Percentiles rank a stretch among this genome's conserved stretches.
Conservation (phyloP, 768 basidiomycete species). For the Hygrocybe coccinea region DNA sequence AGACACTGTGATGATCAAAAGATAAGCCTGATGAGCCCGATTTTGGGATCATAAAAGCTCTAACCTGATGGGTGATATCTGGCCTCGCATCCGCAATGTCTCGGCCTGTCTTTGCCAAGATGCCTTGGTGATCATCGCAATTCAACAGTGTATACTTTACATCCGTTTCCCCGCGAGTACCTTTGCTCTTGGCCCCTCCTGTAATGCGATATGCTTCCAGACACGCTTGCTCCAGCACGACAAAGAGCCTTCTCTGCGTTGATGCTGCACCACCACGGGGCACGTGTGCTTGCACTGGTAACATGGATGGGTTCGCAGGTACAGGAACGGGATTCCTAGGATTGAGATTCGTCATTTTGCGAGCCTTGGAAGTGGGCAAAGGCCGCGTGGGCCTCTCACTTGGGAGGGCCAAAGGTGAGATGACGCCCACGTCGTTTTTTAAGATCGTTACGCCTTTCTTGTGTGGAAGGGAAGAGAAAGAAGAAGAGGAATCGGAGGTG, state of each 20-base stretch:
- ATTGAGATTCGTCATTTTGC: conserved; percentile 43
- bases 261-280: conserved; percentile 50
- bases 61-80: conserved; percentile 96
- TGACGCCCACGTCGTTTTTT: too few species aligned
- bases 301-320: conserved; percentile 68
- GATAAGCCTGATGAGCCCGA: not conserved
- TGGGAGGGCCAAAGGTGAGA: conserved; percentile 15
- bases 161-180: conserved; percentile 59
- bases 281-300: conserved; percentile 79
- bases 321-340: conserved; percentile 43
- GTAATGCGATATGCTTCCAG: conserved; percentile 89
- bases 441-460: not conserved
- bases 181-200: conserved; percentile 51
- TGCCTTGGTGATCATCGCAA: conserved; percentile 98
- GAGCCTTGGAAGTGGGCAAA: conserved; percentile 50
- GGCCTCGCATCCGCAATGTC: conserved; percentile 99
- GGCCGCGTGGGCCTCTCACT: conserved; percentile 59
- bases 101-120: conserved; percentile 93
- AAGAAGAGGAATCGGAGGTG: conserved; percentile 14
- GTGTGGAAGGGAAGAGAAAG: conserved; percentile 18
- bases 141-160: conserved; percentile 96
- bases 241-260: conserved; percentile 69
- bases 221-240: conserved; percentile 91
- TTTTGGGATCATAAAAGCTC: conserved; percentile 15
- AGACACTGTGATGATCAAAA: conserved; percentile 60